Conservation (phyloP, 2,329 filamentous ascomycete species). For the Aspergillus hortae region DNA sequence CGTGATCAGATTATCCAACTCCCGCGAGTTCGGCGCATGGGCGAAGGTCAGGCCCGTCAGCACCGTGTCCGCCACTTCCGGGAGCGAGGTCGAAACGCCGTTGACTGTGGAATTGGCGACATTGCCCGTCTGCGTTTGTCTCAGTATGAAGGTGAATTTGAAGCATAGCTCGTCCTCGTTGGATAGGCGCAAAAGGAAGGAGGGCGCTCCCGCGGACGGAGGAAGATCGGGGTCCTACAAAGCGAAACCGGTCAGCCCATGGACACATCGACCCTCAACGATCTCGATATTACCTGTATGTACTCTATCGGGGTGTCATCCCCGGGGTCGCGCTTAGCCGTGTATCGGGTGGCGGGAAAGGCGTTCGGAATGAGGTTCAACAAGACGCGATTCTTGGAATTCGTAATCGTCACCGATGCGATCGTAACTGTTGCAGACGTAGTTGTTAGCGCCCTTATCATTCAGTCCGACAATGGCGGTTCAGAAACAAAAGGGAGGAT, state of each 20-base stretch:
- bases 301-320: conserved; percentile 82
- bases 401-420: conserved; percentile 76
- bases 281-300: conserved; percentile 65
- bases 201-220: conserved; percentile 49
- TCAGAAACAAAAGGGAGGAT: conserved; percentile 4
- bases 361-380: conserved; percentile 78
- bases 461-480: not conserved
- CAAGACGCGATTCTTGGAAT: conserved; percentile 71
- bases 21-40: conserved; percentile 77
- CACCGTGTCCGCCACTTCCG: conserved; percentile 62
- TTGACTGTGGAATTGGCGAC: conserved; percentile 51
- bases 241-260: not conserved
- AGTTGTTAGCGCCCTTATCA: conserved; percentile 1
- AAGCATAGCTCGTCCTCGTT: conserved; percentile 93
- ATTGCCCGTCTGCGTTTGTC: conserved; percentile 49
- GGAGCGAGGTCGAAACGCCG: conserved; percentile 49
- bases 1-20: conserved; percentile 90
- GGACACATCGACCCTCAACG: not conserved
- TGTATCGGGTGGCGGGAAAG: conserved; percentile 77
- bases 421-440: conserved; percentile 66
- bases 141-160: conserved; percentile 83
- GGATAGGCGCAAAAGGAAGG: conserved; percentile 79
- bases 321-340: conserved; percentile 65
- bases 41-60: conserved; percentile 91
- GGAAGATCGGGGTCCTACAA: conserved; percentile 71